Evolutionary conservation across 1,284 basidiomycete species (phyloP).

Genomic region (Puccinia polysora): DNA sequence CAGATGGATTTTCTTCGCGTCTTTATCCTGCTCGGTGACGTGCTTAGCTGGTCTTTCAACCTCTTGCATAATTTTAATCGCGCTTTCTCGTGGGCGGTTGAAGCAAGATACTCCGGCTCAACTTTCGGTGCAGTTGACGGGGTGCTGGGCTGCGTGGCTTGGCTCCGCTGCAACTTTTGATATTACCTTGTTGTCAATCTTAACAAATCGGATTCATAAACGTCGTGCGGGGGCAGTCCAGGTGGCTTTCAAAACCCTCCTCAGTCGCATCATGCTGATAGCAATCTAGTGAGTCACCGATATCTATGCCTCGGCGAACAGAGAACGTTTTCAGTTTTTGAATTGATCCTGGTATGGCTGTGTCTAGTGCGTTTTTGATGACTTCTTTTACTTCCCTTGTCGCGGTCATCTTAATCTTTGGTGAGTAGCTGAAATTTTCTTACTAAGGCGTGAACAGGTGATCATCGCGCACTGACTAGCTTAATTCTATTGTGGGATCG

Average conservation of each 20-base stretch:
- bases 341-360: not conserved
- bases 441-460: not conserved
- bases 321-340: not conserved
- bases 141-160: conserved; percentile 24
- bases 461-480: not conserved
- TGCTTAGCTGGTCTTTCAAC: conserved; percentile 5
- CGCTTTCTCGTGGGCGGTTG: conserved; percentile 8
- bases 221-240: conserved; percentile 21
- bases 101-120: conserved; percentile 4
- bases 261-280: conserved; percentile 25
- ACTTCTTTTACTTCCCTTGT: conserved; percentile 17
- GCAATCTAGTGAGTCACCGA: not conserved
- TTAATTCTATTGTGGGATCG: not conserved
- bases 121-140: conserved; percentile 22
- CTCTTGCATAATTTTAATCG: not conserved
- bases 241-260: not conserved
- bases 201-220: conserved; percentile 10
- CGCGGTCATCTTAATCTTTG: conserved; percentile 13
- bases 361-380: conserved; percentile 24
- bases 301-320: not conserved
- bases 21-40: not conserved
- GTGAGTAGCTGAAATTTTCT: not conserved
- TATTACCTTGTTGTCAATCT: conserved; percentile 3
- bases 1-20: conserved; percentile 24
- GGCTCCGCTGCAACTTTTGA: conserved; percentile 19